These are phyloP conservation scores for Saprolegnia diclina DNA, from an alignment of 352 stramenopile species.

Conservation along the genomic window DNA sequence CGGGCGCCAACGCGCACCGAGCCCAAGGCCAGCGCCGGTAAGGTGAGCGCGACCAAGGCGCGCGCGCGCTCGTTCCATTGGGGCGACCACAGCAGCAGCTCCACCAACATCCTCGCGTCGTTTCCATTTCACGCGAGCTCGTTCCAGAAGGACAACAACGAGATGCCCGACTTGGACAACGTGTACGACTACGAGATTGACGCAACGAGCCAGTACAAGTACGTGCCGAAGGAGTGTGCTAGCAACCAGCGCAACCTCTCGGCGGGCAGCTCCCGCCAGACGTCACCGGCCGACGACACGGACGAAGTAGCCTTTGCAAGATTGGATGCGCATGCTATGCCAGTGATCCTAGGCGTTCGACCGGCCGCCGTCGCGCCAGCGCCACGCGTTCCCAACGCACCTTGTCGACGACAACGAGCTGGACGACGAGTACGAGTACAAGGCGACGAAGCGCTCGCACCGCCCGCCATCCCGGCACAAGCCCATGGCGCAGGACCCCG, in stretches of 20 bases:
- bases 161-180: neutral
- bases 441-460: conserved; percentile 26
- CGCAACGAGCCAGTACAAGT: conserved; percentile 9
- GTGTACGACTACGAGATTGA: conserved; percentile 29
- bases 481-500: conserved; percentile 12
- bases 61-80: conserved; percentile 1
- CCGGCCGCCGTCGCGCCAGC: conserved; percentile 62
- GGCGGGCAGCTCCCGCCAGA: conserved; percentile 1
- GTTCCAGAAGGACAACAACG: conserved; percentile 25
- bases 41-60: neutral
- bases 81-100: neutral
- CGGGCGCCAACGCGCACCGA: conserved; percentile 2
- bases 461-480: conserved; percentile 74
- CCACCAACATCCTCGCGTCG: conserved; percentile 22
- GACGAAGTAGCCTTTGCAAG: neutral
- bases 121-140: conserved; percentile 27
- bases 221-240: neutral
- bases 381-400: conserved; percentile 71
- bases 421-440: conserved; percentile 17
- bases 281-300: neutral
- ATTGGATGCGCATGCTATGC: neutral
- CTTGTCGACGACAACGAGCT: conserved; percentile 44
- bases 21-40: neutral
- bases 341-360: conserved; percentile 26
- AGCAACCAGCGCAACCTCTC: conserved; percentile 15